Evolutionary conservation across 495 filamentous ascomycete genomes (phyloP), one percentile per base, ranked within the genome.

Genomic region (Aspergillus heteromorphus): DNA sequence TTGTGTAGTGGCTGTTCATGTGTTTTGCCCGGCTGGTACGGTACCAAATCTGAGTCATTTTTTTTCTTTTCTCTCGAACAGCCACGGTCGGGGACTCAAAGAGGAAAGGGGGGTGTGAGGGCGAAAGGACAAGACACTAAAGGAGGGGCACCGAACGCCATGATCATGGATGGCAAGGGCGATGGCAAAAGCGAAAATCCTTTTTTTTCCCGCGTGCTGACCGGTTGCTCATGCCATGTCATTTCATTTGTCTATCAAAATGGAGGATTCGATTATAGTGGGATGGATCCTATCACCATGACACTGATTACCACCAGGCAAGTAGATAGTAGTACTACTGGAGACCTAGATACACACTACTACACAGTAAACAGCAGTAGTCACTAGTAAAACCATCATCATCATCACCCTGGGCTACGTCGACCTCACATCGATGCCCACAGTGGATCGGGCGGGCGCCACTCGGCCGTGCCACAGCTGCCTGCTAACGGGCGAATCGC

Each of bases 381-480:
- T 41, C 45, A 0, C 21, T 19, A 9, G 8, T 43, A 7, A 10
- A 1, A 10, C 40, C 6, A n/a, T n/a, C n/a, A n/a, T n/a, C n/a
- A n/a, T n/a, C n/a, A n/a, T n/a, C 42, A 25, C 10, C 21, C 13
- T 13, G n/a, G 20, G 51, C 45, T 50, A 49, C 27, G 34, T 53
- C 42, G 43, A 53, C 55, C 55, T 57, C 45, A 49, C 49, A 43
- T 53, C 19, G 50, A 49, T 43, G 23, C 21, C 52, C 36, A 43
- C 34, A 31, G 59, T 60, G 63, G 63, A 62, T 53, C 59, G 50
- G 50, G 50, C 55, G 57, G 53, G 53, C 58, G 58, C 56, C 52
- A 63, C 60, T 59, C 56, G 56, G 51, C 50, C 50, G 55, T 58
- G 57, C 53, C 56, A 61, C 52, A 56, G 43, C 18, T 27, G 40